Evolutionary conservation across 768 basidiomycete species (phyloP).

Genomic region (Phaeotremella skinneri): DNA sequence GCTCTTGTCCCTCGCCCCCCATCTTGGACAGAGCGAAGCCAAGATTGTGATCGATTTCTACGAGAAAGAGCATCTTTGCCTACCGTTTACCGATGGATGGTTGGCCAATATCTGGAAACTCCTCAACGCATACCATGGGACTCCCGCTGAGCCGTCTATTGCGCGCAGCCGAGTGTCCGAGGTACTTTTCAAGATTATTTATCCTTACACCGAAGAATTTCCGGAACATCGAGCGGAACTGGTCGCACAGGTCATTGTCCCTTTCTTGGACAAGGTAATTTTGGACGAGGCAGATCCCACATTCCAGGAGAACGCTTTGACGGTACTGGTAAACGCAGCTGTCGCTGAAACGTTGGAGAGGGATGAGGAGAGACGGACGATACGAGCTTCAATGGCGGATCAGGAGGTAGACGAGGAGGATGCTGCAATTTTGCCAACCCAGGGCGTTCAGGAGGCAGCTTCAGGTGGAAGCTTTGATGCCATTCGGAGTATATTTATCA

Average conservation of each 20-base stretch:
- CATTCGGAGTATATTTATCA: constrained; percentile 37
- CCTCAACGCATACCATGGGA: constrained; percentile 39
- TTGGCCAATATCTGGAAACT: constrained; percentile 49
- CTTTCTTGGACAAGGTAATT: constrained; percentile 50
- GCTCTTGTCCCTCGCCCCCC: constrained; percentile 48
- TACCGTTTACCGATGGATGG: constrained; percentile 49
- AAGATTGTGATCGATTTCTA: constrained; percentile 47
- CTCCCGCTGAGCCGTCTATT: constrained; percentile 8
- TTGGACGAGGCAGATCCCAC: constrained; percentile 43
- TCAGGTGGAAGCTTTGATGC: constrained; percentile 38
- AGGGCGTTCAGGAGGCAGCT: constrained; percentile 33
- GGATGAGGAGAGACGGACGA: constrained; percentile 42
- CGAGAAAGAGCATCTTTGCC: constrained; percentile 44
- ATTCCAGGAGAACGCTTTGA: constrained; percentile 46
- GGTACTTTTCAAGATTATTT: constrained; percentile 47
- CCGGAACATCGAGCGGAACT: constrained; percentile 39
- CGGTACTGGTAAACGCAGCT: constrained; percentile 43
- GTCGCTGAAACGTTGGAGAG: constrained; percentile 49
- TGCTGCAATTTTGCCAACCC: constrained; percentile 27
- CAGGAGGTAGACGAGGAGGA: constrained; percentile 31
- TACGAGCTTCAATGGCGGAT: constrained; percentile 14
- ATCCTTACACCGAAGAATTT: constrained; percentile 46
- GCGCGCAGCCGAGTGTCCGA: constrained; percentile 31
- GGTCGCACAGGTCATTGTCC: constrained; percentile 49
- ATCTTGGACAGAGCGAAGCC: constrained; percentile 46